These are phyloP conservation scores for Aspergillus novofumigatus DNA, from an alignment of 2,329 filamentous ascomycete genomes.

Conservation along the genomic window DNA sequence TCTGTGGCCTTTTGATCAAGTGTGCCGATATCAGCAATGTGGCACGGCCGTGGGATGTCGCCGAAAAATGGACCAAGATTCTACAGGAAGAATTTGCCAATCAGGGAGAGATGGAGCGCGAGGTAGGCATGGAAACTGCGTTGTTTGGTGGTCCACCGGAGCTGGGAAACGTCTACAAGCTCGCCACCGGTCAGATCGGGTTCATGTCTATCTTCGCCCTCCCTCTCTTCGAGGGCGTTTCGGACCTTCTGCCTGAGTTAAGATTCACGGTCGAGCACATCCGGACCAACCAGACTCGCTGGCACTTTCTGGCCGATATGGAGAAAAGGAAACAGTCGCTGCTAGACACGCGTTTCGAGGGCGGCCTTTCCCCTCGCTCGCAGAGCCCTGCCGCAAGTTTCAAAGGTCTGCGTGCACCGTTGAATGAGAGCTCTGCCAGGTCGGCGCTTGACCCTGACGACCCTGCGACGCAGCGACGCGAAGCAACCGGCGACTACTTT, in stretches of 20 bases:
- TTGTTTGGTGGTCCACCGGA: constrained; percentile 75
- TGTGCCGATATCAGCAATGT: constrained; percentile 99
- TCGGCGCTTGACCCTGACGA: constrained; percentile 5
- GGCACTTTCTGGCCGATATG: constrained; percentile 44
- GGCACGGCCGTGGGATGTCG: constrained; percentile 76
- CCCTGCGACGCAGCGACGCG: neutral
- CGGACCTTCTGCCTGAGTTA: constrained; percentile 81
- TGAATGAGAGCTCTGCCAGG: constrained; percentile 11
- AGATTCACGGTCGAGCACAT: constrained; percentile 80
- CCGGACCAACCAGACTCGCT: constrained; percentile 68
- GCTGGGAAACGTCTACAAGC: constrained; percentile 74
- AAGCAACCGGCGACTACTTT: constrained; percentile 13
- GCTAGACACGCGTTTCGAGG: constrained; percentile 16
- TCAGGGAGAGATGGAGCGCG: constrained; percentile 85
- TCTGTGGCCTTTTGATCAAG: constrained; percentile 93
- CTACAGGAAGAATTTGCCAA: constrained; percentile 94
- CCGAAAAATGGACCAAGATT: constrained; percentile 84
- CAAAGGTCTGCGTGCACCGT: constrained; percentile 8
- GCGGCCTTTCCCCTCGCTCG: constrained; percentile 32
- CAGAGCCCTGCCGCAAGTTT: constrained; percentile 24
- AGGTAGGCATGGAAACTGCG: constrained; percentile 81
- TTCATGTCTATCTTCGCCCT: constrained; percentile 97
- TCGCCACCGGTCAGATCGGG: constrained; percentile 82
- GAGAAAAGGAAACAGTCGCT: constrained; percentile 26
- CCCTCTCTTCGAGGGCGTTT: constrained; percentile 83